Base-by-base conservation (phyloP, 2,329 filamentous ascomycete species). In the Didymella keratinophila region DNA sequence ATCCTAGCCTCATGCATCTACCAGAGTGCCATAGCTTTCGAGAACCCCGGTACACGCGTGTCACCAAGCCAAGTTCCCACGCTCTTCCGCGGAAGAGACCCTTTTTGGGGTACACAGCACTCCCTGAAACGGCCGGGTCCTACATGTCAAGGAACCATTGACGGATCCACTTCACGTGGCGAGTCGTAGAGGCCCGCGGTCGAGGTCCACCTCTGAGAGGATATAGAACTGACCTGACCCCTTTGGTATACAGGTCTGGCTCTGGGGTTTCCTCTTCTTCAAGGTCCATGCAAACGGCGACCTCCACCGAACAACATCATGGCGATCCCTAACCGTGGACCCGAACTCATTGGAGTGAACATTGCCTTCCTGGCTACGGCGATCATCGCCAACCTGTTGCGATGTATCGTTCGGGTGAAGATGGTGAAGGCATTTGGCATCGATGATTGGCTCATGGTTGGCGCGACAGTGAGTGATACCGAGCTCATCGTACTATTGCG, bases 341-440 rank as follows among this genome's bases (percentile, higher is more conserved):
- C 72, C 5, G 67, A 72, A 62, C 71, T 76, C 41, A 51, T 71
- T 21, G 70, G 57, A 37, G 68, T 74, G 42, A 67, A 75, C 48
- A 63, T 72, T 41, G 61, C 64, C 9, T 75, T 76, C 39, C 23
- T 75, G 39, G 46, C 56, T 8, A 65, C 62, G 0, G 72, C 74
- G 0, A 28, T 71, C 1, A 52, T 71, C 25, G 66, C 74, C 1
- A 73, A 71, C 43, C 27, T 52, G 12, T 39, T 77, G 43, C 60
- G 74, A 63, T 68, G 66, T 44, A 73, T 67, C 53, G 73, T 75
- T 20, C 69, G 74, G 12, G 25, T 74, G 6, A 48, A 54, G 23
- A 71, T 77, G 68, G 73, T 77, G 5, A 74, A 71, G 55, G 71
- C 70, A 1, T 77, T 76, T 61, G 73, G 73, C 1, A 21, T 67